These are phyloP conservation scores for Pyricularia sp. DNA, from an alignment of 2,329 filamentous ascomycete genomes.

Conservation along the genomic window DNA sequence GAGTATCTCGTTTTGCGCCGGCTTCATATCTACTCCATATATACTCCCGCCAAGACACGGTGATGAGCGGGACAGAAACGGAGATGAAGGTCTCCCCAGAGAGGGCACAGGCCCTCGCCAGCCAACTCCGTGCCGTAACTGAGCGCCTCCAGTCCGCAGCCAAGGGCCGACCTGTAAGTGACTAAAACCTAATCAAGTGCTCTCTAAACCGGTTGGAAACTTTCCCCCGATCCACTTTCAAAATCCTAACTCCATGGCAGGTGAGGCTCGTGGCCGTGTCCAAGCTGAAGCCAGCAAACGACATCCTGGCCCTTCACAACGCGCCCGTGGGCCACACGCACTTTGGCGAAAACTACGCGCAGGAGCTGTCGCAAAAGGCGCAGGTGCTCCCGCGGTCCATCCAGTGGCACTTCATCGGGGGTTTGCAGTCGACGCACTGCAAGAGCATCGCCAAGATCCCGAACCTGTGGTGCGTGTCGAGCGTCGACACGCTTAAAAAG, in stretches of 20 bases:
- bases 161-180: constrained; percentile 39
- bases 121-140: constrained; percentile 48
- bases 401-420: constrained; percentile 94
- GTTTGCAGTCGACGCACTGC: constrained; percentile 80
- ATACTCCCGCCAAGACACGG: neutral
- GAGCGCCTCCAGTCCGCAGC: constrained; percentile 42
- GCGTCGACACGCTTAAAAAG: constrained; percentile 80
- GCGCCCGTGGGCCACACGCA: constrained; percentile 49
- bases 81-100: constrained; percentile 50
- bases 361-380: constrained; percentile 81
- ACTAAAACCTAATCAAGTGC: neutral
- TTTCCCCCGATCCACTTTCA: neutral
- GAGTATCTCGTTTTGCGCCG: neutral
- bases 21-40: neutral
- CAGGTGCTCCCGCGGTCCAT: constrained; percentile 62
- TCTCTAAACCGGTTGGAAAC: neutral
- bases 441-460: constrained; percentile 73
- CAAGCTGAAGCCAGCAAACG: constrained; percentile 86
- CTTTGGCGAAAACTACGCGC: constrained; percentile 94
- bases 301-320: constrained; percentile 73
- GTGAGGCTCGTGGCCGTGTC: constrained; percentile 87
- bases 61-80: constrained; percentile 30
- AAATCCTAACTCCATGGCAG: constrained; percentile 24
- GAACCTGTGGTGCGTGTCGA: constrained; percentile 85
- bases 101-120: constrained; percentile 48